These are phyloP conservation scores for Aspergillus cavernicola DNA, from an alignment of 495 filamentous ascomycete species.

Conservation along the genomic window DNA sequence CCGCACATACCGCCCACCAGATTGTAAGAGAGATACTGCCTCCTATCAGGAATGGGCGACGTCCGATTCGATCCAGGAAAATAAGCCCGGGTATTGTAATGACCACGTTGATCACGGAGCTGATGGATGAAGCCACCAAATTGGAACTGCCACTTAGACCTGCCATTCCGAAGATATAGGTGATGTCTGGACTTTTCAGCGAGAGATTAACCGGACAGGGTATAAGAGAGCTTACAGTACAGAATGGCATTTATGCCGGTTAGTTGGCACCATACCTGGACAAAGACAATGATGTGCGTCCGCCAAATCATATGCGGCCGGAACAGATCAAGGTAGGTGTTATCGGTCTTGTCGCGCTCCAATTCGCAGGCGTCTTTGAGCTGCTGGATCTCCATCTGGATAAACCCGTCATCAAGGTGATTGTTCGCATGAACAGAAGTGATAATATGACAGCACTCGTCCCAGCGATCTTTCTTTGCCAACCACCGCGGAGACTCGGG, in stretches of 20 bases:
- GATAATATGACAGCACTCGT: constrained; percentile 62
- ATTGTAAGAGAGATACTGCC: constrained; percentile 49
- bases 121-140: constrained; percentile 67
- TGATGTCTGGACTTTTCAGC: constrained; percentile 40
- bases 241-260: constrained; percentile 77
- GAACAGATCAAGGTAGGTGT: constrained; percentile 54
- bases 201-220: too few species aligned
- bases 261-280: constrained; percentile 76
- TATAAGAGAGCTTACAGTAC: constrained; percentile 29
- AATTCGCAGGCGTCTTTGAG: constrained; percentile 17
- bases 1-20: constrained; percentile 50
- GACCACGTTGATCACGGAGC: constrained; percentile 73
- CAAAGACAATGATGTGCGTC: constrained; percentile 65
- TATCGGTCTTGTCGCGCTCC: constrained; percentile 31
- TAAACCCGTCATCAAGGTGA: constrained; percentile 15
- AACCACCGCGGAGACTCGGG: constrained; percentile 75
- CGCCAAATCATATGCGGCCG: constrained; percentile 64
- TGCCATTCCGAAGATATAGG: constrained; percentile 67
- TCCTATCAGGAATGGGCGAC: constrained; percentile 48
- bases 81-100: constrained; percentile 61
- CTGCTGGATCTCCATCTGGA: constrained; percentile 14
- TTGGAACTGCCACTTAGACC: constrained; percentile 57
- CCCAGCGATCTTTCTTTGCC: constrained; percentile 66
- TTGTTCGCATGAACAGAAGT: constrained; percentile 46
- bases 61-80: constrained; percentile 52